Evolutionary conservation across 108 stramenopile species (phyloP), one percentile per base, ranked within the genome.

Genomic region (Discostella stelligeroides): DNA sequence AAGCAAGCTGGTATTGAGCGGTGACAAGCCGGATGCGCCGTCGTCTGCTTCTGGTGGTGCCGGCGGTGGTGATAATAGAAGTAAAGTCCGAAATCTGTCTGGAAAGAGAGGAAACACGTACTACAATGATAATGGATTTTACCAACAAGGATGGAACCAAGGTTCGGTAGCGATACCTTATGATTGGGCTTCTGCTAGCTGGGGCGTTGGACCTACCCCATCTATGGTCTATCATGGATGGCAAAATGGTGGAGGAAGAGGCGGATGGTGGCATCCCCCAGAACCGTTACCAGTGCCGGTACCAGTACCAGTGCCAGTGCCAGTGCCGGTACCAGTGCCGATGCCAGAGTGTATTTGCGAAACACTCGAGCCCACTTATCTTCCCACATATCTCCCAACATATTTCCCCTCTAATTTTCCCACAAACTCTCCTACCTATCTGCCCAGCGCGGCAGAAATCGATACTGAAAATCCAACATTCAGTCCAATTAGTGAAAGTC

Each of bases 331-430:
- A n/a, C n/a, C n/a, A n/a, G n/a, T n/a, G n/a, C n/a, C n/a, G n/a
- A n/a, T n/a, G n/a, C n/a, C n/a, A n/a, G n/a, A n/a, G n/a, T 17
- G n/a, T 2, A 45, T 17, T n/a, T 13, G n/a, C 12, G 15, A 45
- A 45, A 13, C 43, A n/a, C 30, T 15, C 38, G 27, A 15, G 15
- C 57, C 57, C 57, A 58, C 57, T 15, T 12, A 58, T 39, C 15
- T 34, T 20, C 57, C 57, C 57, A 58, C 57, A 17, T 40, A 58
- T 58, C 15, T 21, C 17, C 57, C 57, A 15, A 37, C 57, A 4
- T 58, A 58, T 58, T 39, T 21, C 20, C 57, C 57, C n/a, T 27
- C 53, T 8, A 8, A 49, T 49, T 8, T 7, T 0, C 7, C 25
- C n/a, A n/a, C n/a, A n/a, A n/a, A 25, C 15, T 13, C 24, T 54